These are phyloP conservation scores for Thermochaetoides thermophila DNA, from an alignment of 495 filamentous ascomycete genomes.

Conservation along the genomic window DNA sequence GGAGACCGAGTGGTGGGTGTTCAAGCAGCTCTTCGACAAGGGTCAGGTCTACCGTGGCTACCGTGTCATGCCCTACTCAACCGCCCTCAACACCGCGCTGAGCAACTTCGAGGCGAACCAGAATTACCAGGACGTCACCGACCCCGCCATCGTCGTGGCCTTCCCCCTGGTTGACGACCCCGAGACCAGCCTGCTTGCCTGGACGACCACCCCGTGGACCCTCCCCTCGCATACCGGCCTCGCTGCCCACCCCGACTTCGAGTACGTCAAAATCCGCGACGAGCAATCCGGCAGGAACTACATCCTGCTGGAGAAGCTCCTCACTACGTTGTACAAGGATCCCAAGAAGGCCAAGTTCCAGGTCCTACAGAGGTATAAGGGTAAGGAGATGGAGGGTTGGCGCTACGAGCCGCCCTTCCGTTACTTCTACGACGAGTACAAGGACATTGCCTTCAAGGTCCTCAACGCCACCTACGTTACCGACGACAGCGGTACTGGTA, in stretches of 20 bases:
- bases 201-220: constrained; percentile 97
- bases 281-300: constrained; percentile 70
- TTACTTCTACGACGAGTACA: constrained; percentile 90
- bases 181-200: constrained; percentile 62
- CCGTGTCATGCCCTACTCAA: constrained; percentile 90
- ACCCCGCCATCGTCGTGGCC: constrained; percentile 80
- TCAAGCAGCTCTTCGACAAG: constrained; percentile 84
- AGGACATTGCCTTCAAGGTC: constrained; percentile 85
- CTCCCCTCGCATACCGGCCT: constrained; percentile 72
- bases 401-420: constrained; percentile 83
- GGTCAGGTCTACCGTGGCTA: constrained; percentile 77
- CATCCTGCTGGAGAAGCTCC: constrained; percentile 71
- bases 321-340: constrained; percentile 85
- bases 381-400: constrained; percentile 81
- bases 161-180: constrained; percentile 74
- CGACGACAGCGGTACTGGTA: constrained; percentile 81
- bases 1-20: constrained; percentile 95
- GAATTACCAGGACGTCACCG: constrained; percentile 87
- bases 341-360: constrained; percentile 96
- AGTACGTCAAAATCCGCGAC: constrained; percentile 87
- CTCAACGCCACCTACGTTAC: constrained; percentile 83
- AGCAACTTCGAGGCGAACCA: constrained; percentile 91
- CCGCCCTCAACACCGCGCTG: constrained; percentile 73
- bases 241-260: constrained; percentile 75
- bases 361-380: constrained; percentile 66